Evolutionary conservation across 768 basidiomycete genomes (phyloP).

Genomic region (Auriscalpium microsporum): DNA sequence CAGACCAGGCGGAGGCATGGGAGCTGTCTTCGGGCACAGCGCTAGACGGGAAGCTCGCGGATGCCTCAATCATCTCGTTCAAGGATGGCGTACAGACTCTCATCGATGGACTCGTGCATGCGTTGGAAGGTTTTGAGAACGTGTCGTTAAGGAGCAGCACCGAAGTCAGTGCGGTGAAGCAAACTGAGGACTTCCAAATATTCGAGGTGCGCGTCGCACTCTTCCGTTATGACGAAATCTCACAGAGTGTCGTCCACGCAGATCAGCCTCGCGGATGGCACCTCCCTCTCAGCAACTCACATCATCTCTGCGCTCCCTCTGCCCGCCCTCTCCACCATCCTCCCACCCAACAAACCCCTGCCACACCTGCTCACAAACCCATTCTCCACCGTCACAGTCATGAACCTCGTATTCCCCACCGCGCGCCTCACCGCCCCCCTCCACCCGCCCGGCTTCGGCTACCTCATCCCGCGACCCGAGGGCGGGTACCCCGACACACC

Average conservation of each 20-base stretch:
- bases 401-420: constrained; percentile 76
- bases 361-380: constrained; percentile 68
- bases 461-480: constrained; percentile 77
- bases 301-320: constrained; percentile 73
- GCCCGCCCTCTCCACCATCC: constrained; percentile 36
- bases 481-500: constrained; percentile 34
- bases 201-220: constrained; percentile 35
- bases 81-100: constrained; percentile 66
- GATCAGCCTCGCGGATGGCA: constrained; percentile 27
- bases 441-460: constrained; percentile 88
- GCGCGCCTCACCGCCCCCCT: constrained; percentile 34
- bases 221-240: too few relatives aligned
- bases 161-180: constrained; percentile 27
- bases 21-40: constrained; percentile 33
- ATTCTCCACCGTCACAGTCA: constrained; percentile 73
- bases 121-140: constrained; percentile 40
- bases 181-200: constrained; percentile 24
- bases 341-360: constrained; percentile 33
- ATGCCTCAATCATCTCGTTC: constrained; percentile 77
- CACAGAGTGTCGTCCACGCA: constrained; percentile 10
- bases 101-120: constrained; percentile 41
- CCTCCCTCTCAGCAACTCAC: constrained; percentile 42
- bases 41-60: constrained; percentile 34
- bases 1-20: constrained; percentile 25
- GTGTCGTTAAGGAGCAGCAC: constrained; percentile 48